These are phyloP conservation scores for Cyclotella baltica DNA, from an alignment of 108 stramenopile genomes.

Conservation along the genomic window DNA sequence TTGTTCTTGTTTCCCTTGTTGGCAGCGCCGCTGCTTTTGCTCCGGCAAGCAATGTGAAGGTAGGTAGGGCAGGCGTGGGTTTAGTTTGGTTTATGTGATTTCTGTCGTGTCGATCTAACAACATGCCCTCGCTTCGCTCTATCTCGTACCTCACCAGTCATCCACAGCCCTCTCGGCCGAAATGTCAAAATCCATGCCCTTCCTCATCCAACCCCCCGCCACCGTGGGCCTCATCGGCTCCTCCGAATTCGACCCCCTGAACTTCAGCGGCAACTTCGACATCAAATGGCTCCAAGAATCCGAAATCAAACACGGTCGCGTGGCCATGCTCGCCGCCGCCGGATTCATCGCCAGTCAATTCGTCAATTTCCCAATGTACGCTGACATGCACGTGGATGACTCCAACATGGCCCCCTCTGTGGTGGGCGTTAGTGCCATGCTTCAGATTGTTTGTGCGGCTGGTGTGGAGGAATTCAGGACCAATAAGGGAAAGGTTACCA, in stretches of 20 bases:
- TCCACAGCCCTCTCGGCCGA: constrained; percentile 76
- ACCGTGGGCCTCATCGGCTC: constrained; percentile 83
- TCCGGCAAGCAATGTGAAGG: too few relatives aligned
- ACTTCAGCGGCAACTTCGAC: constrained; percentile 90
- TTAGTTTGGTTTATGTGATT: too few relatives aligned
- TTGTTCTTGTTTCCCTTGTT: too few relatives aligned
- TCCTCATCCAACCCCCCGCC: constrained; percentile 74
- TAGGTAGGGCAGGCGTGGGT: too few relatives aligned
- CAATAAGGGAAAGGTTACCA: constrained; percentile 92
- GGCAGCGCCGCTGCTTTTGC: too few relatives aligned
- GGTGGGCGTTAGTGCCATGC: constrained; percentile 82
- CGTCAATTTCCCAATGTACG: constrained; percentile 83
- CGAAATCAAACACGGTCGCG: constrained; percentile 97
- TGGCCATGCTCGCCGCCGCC: constrained; percentile 92
- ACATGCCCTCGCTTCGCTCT: too few relatives aligned
- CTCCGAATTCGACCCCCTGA: constrained; percentile 94
- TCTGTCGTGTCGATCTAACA: too few relatives aligned
- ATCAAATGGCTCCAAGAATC: constrained; percentile 97
- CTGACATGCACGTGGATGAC: constrained; percentile 75
- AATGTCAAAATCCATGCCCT: constrained; percentile 89
- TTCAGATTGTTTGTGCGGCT: constrained; percentile 84
- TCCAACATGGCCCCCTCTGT: constrained; percentile 81
- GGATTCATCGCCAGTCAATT: constrained; percentile 83
- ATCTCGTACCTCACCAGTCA: constrained; percentile 25
- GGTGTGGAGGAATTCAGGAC: constrained; percentile 88